Conservation (phyloP, 176 grass and related monocot genomes). For the Rhynchospora breviuscula region DNA sequence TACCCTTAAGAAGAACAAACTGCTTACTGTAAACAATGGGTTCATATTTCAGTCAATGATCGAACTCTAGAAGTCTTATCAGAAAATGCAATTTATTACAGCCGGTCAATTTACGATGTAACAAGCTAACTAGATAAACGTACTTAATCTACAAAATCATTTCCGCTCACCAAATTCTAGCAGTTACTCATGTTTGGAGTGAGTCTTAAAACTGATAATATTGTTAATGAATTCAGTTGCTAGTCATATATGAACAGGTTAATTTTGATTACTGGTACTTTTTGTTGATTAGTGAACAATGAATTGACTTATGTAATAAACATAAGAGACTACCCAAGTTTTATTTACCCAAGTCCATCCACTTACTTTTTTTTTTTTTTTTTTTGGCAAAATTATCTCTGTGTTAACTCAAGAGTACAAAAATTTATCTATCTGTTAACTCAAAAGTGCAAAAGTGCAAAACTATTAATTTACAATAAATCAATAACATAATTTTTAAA, state of each 20-base stretch:
- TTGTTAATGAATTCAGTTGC: background rate
- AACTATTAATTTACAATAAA: no score
- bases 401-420: no score
- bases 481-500: no score
- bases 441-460: no score
- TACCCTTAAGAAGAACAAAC: background rate
- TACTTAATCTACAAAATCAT: background rate
- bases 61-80: background rate
- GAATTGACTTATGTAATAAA: background rate
- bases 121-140: background rate
- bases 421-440: no score
- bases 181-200: background rate
- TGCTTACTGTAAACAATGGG: background rate
- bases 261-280: background rate
- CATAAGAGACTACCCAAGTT: no score
- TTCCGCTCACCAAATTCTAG: background rate
- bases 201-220: background rate
- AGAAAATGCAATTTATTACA: background rate
- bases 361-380: no score
- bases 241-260: background rate
- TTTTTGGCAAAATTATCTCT: no score
- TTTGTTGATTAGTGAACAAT: background rate
- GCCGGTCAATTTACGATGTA: slow-evolving; percentile 3
- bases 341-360: no score
- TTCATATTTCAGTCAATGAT: background rate